Evolutionary conservation across 352 stramenopile species (phyloP), one percentile per base, ranked within the genome.

Genomic region (Phytophthora multivora): DNA sequence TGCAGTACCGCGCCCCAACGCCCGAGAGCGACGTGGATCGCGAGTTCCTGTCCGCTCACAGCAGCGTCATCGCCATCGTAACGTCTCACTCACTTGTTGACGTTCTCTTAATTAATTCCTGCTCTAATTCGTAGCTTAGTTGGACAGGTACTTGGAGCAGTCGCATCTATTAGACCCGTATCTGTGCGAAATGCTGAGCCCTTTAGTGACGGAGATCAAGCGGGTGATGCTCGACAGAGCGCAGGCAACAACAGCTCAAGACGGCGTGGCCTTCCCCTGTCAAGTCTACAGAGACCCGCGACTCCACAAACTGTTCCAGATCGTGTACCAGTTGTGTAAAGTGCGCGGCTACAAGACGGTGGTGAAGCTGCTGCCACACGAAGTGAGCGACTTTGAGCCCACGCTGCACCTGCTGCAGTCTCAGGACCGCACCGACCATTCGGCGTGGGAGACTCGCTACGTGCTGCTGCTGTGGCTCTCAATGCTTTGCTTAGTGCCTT

Each of bases 401-500:
- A 95, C 96, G 28, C 80, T 98, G 50, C 91, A 88, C 49, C 45
- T 95, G 38, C 73, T 97, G 10, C 85, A 94, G 67, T 93, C 75
- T 15, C 89, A 97, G 59, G 94, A 98, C 67, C 79, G 78, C 28
- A 68, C 73, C 4, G 91, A 97, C 61, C 59, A 89, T 84, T 66
- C 57, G 11, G 75, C 69, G 21, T 91, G 79, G 81, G 75, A 91
- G 62, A 91, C 75, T 49, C 86, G 86, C 41, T 95, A 93, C 51
- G 83, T 93, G 40, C 69, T 99, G 42, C 81, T 99, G 69, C 84
- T 99, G 21, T 99, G 98, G 98, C 79, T 99, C 40, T 96, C 88
- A 10, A 98, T 99, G 73, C 83, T 99, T 36, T 98, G 93, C 60
- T 83, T 99, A 23, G 94, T 99, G 18, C 98, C 98, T 0, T 99